Evolutionary conservation across 768 basidiomycete species (phyloP).

Genomic region (Termitomyces eurrhizus): DNA sequence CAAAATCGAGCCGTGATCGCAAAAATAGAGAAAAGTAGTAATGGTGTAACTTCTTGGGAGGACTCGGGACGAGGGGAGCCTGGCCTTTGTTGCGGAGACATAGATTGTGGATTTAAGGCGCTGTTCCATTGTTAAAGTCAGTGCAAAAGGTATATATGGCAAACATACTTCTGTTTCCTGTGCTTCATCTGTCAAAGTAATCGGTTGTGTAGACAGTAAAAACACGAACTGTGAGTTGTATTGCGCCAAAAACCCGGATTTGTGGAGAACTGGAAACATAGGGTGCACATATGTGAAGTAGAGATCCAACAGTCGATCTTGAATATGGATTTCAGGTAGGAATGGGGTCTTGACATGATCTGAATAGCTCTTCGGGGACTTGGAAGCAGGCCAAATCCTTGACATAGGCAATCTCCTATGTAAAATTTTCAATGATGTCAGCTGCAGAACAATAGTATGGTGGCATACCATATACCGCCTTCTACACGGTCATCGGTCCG

Average conservation of each 20-base stretch:
- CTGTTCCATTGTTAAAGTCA: neutral
- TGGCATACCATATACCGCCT: conserved; percentile 60
- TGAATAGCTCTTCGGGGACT: conserved; percentile 35
- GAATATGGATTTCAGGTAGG: conserved; percentile 59
- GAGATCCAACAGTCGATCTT: conserved; percentile 65
- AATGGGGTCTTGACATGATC: conserved; percentile 41
- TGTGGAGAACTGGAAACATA: conserved; percentile 77
- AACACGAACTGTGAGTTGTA: conserved; percentile 48
- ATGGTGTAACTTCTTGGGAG: conserved; percentile 60
- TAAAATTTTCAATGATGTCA: conserved; percentile 5
- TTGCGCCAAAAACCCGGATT: conserved; percentile 61
- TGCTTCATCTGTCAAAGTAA: neutral
- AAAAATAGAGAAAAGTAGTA: conserved; percentile 78
- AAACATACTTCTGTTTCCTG: conserved; percentile 19
- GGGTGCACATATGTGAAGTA: conserved; percentile 88
- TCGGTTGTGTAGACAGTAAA: neutral
- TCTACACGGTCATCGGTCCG: conserved; percentile 66
- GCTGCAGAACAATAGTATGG: conserved; percentile 12
- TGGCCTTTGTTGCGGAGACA: conserved; percentile 25
- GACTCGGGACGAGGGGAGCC: conserved; percentile 43
- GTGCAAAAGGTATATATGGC: neutral
- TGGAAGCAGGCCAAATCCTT: conserved; percentile 65
- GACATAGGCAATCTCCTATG: conserved; percentile 70
- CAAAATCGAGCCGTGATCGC: conserved; percentile 75
- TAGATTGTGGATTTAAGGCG: conserved; percentile 12